Evolutionary conservation across 2,329 filamentous ascomycete genomes (phyloP).

Genomic region (Leptographium procerum): DNA sequence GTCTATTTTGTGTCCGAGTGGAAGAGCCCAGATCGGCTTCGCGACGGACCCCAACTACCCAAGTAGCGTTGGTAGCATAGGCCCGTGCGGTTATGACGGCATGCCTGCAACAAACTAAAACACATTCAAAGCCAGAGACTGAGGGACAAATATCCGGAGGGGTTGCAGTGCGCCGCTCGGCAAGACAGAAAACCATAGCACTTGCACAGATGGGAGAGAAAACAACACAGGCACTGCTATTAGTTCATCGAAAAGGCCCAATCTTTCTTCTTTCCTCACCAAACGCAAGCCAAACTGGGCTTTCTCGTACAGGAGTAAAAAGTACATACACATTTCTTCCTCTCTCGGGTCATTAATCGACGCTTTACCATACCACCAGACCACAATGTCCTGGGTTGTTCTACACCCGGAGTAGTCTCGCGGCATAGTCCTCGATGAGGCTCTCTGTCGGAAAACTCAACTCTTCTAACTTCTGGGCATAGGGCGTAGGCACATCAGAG

Average conservation of each 20-base stretch:
- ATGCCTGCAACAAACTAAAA: no score
- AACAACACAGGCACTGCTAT: no score
- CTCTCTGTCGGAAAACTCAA: slow-evolving; percentile 88
- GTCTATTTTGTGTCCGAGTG: slow-evolving; percentile 4
- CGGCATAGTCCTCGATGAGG: slow-evolving; percentile 77
- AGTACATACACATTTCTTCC: neutral
- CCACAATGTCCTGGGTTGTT: neutral
- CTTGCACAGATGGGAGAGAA: no score
- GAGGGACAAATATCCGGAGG: neutral
- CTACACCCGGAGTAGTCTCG: slow-evolving; percentile 69
- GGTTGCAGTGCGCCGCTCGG: no score
- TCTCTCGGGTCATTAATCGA: neutral
- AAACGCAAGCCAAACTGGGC: neutral
- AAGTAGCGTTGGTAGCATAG: slow-evolving; percentile 6
- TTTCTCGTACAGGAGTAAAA: neutral
- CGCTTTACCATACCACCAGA: neutral
- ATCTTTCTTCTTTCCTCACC: neutral
- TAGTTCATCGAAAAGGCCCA: neutral
- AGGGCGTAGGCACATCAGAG: slow-evolving; percentile 93
- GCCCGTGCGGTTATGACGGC: slow-evolving; percentile 5
- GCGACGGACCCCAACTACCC: neutral
- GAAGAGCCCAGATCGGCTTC: slow-evolving; percentile 5
- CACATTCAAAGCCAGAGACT: neutral
- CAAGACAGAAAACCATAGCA: no score
- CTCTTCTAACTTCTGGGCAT: slow-evolving; percentile 85